Evolutionary conservation across 768 basidiomycete species (phyloP), one percentile per base, ranked within the genome.

Genomic region (Cyclocybe aegerita): DNA sequence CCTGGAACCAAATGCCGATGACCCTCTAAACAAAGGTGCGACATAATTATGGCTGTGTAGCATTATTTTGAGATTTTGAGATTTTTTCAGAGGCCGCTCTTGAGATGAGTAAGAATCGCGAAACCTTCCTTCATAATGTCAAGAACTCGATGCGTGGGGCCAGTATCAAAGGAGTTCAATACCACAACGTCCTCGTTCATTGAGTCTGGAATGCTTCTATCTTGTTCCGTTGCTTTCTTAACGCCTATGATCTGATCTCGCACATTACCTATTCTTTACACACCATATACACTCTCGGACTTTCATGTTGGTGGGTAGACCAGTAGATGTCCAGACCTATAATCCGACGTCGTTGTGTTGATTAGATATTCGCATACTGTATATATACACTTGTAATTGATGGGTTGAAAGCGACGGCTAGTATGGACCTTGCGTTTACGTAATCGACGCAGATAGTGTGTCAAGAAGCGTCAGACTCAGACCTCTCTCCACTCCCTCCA

Each of bases 1-100:
- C 80, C 77, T 99, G 50, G 97, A 99, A 70, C 97, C 97, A 10
- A 99, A 99, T 61, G 90, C 97, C 35, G 96, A 98, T 60, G 97
- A 99, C 70, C 97, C 97, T 11, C 66, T 99, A 63, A 99, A 99
- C 78, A 99, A 98, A 73, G 96, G 96, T 92, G 54, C 40, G 84
- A 33, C 50, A 15, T 31, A 34, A 43, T 49, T 50, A 30, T 48
- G 12, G 42, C 32, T 30, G 2, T 9, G 12, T 44, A 36, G 30
- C 14, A n/a, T 23, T 39, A 33, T 14, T 40, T 58, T 30, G 17
- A 37, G 32, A 34, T 48, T 48, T 42, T 5, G 23, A 3, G 23
- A 23, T 11, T 48, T 41, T 47, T 46, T 42, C 78, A 99, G 97
- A 98, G 70, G 97, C 97, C 10, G 97, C 97, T 14, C 83, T 90